Conservation (phyloP, 2,329 filamentous ascomycete genomes). For the Colletotrichum sp. region DNA sequence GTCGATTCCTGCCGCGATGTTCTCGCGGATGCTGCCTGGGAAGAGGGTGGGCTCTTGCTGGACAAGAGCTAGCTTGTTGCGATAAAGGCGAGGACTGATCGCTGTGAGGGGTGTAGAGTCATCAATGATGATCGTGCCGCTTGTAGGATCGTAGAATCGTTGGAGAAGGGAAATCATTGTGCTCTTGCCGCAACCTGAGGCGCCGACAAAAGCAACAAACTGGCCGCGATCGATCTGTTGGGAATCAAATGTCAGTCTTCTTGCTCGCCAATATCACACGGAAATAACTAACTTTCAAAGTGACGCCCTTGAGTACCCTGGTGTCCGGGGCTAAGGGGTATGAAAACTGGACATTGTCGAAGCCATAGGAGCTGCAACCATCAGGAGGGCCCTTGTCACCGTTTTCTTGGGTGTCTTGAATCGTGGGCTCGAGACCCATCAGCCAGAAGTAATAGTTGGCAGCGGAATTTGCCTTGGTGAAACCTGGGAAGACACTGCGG, state of each 20-base stretch:
- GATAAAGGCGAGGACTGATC: neutral
- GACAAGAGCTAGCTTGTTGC: neutral
- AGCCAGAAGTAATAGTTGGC: conserved; percentile 44
- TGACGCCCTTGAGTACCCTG: conserved; percentile 34
- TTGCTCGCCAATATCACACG: conserved; percentile 32
- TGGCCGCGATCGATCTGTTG: neutral
- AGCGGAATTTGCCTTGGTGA: conserved; percentile 43
- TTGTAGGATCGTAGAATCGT: conserved; percentile 29
- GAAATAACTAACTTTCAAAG: neutral
- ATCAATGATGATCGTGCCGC: neutral
- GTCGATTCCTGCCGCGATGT: conserved; percentile 53
- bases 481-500: conserved; percentile 22
- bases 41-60: conserved; percentile 18
- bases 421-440: conserved; percentile 22
- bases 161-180: conserved; percentile 60
- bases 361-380: conserved; percentile 28
- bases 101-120: neutral
- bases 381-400: neutral
- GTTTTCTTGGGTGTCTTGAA: conserved; percentile 25
- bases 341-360: conserved; percentile 44
- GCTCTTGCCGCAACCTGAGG: conserved; percentile 63
- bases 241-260: conserved; percentile 40
- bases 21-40: conserved; percentile 57
- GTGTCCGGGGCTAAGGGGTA: conserved; percentile 47
- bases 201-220: conserved; percentile 55